These are phyloP conservation scores for Rugonectria rugulosa DNA, from an alignment of 2,329 filamentous ascomycete species.

Conservation along the genomic window DNA sequence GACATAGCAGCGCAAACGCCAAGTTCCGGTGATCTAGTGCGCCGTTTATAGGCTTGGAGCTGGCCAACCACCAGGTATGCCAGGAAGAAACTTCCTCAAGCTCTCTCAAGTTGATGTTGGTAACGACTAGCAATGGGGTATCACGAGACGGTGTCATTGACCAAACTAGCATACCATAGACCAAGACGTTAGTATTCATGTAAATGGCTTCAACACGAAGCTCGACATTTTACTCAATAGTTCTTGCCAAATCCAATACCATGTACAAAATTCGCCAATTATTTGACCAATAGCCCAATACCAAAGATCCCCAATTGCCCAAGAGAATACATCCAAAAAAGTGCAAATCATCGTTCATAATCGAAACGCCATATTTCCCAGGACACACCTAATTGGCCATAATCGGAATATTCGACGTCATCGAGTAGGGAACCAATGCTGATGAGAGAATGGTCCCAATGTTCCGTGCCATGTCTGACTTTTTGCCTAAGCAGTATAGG, in stretches of 20 bases:
- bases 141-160: not conserved
- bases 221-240: constrained; percentile 4
- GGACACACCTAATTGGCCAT: constrained; percentile 29
- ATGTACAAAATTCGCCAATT: constrained; percentile 8
- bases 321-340: constrained; percentile 7
- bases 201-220: constrained; percentile 9
- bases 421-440: constrained; percentile 37
- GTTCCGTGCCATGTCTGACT: constrained; percentile 56
- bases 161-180: not conserved
- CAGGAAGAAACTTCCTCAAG: no score
- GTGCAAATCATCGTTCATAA: not conserved
- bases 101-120: no score
- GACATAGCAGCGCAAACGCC: no score
- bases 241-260: not conserved
- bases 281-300: not conserved
- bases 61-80: no score
- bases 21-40: not conserved
- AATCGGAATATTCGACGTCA: constrained; percentile 27
- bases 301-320: constrained; percentile 6
- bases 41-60: no score
- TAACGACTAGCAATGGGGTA: no score
- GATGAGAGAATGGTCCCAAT: constrained; percentile 38
- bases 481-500: constrained; percentile 62
- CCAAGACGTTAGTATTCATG: constrained; percentile 7
- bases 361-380: constrained; percentile 9